These are phyloP conservation scores for Naegleria lovaniensis DNA, from an alignment of 208 protist genomes.

Conservation along the genomic window DNA sequence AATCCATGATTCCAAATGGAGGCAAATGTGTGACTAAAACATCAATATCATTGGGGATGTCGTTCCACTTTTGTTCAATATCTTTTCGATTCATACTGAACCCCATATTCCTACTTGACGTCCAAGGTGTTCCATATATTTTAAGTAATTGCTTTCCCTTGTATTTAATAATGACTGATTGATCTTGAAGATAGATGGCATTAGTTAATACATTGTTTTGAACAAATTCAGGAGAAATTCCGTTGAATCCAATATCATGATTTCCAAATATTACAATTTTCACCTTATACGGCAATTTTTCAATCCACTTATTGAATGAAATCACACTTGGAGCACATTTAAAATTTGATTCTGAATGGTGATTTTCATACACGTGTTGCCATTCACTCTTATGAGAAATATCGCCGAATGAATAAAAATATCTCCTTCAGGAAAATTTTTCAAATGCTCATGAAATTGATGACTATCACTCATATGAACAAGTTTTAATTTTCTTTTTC, in stretches of 20 bases:
- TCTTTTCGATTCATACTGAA: background rate
- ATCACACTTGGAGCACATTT: background rate
- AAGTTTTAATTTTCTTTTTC: background rate
- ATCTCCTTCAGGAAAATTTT: conserved; percentile 33
- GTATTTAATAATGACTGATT: background rate
- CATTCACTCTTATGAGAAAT: conserved; percentile 35
- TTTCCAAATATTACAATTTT: conserved; percentile 40
- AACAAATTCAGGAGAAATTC: background rate
- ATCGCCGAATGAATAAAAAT: conserved; percentile 37
- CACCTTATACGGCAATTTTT: conserved; percentile 35
- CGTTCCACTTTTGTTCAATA: background rate
- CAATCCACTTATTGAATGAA: conserved; percentile 38
- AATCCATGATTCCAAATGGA: background rate
- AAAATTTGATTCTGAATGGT: background rate
- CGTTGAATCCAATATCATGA: conserved; percentile 30
- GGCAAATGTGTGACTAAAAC: background rate
- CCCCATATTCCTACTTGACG: background rate
- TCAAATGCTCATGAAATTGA: background rate
- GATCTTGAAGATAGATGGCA: background rate
- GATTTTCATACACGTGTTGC: background rate
- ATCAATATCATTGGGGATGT: background rate
- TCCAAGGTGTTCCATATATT: background rate
- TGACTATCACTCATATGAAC: background rate
- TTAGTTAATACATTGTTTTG: background rate
- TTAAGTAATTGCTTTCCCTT: background rate